Conservation (phyloP, 192 early-diverging fungal species). For the Backusella tarrabulga region DNA sequence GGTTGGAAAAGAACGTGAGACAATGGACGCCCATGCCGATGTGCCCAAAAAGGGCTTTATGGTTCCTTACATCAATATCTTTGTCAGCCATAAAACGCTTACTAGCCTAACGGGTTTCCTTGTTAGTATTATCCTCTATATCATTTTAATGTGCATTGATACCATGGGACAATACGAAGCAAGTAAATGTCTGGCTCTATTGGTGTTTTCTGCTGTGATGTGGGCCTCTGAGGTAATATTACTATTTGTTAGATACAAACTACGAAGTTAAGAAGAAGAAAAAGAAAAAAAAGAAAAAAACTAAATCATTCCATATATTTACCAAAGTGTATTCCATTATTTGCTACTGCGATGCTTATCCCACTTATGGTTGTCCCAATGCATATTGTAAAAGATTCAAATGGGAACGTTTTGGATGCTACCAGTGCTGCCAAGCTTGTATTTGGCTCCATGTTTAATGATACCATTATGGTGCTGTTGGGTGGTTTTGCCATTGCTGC, state of each 20-base stretch:
- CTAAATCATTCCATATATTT: background rate
- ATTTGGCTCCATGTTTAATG: slow-evolving; percentile 69
- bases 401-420: slow-evolving; percentile 30
- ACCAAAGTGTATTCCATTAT: slow-evolving; percentile 61
- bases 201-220: slow-evolving; percentile 76
- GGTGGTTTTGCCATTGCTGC: slow-evolving; percentile 73
- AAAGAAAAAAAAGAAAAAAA: too few species aligned
- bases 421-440: slow-evolving; percentile 54
- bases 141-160: slow-evolving; percentile 51
- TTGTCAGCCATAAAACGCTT: background rate
- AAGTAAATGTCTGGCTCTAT: slow-evolving; percentile 82
- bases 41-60: background rate
- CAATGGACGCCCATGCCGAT: slow-evolving; percentile 36
- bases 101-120: slow-evolving; percentile 30
- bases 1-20: slow-evolving; percentile 60
- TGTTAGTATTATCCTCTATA: slow-evolving; percentile 55
- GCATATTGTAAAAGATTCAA: slow-evolving; percentile 55
- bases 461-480: slow-evolving; percentile 70
- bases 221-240: slow-evolving; percentile 77
- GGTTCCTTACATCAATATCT: background rate
- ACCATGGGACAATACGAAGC: slow-evolving; percentile 72
- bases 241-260: background rate
- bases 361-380: slow-evolving; percentile 61
- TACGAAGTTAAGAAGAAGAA: too few species aligned
- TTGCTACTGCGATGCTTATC: slow-evolving; percentile 64